Base-by-base conservation (phyloP, 768 basidiomycete genomes). In the Strobilomyces echinocephalus region DNA sequence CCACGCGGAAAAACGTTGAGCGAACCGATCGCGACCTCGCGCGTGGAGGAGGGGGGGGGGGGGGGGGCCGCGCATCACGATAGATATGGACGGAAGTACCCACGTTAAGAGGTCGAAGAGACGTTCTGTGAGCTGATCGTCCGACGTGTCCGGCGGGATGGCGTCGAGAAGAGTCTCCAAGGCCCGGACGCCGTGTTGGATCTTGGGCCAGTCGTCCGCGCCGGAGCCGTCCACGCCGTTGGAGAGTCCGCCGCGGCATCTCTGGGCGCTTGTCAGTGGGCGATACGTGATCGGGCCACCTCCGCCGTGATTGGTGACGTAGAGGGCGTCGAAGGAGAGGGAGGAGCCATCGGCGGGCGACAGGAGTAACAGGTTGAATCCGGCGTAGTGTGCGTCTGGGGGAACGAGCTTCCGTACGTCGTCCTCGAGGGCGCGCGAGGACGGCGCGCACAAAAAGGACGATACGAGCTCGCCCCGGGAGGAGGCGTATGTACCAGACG, bases 341-440 rank as follows among this genome's bases (percentile, higher is more conserved):
- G 44, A 47, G 16, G 43, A 9, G 50, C 84, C 1, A 9, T 40
- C 79, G 24, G 78, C 72, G 84, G 50, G 78, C 21, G 78, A 72
- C 53, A 92, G 73, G 54, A 91, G 78, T 54, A 91, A 73, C 28
- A 91, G 67, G 69, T 91, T 92, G 77, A 93, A 92, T 3, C 91
- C 91, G 44, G 89, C 86, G 65, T 83, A 90, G 30, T 72, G 68
- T 15, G 75, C 72, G 56, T 81, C 77, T 50, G 69, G 66, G 55
- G 76, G 73, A 46, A 77, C 68, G 50, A 84, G 73, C 60, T 64
- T 71, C 49, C 72, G 71, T 38, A 78, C 69, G 63, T 80, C 75
- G 48, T 77, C 75, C 59, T 80, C 74, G 46, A 88, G 69, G 30
- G 76, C 69, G 56, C 65, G 63, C 49, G 74, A 66, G 50, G 75